Evolutionary conservation across 257 asterid genomes (phyloP).

Genomic region (Nicotiana tomentosiformis): DNA sequence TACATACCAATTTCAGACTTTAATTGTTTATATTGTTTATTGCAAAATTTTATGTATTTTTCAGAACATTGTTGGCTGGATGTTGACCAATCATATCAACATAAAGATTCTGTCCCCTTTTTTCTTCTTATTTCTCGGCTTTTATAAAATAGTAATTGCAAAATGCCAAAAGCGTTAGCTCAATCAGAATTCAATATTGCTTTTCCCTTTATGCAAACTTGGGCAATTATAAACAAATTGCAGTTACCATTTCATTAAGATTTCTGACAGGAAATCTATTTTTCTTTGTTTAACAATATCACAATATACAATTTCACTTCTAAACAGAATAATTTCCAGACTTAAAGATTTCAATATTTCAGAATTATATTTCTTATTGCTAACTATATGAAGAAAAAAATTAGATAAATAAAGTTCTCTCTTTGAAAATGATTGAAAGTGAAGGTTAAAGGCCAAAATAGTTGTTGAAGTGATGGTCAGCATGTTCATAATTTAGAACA

Average conservation of each 20-base stretch:
- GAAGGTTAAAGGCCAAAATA: slow-evolving; percentile 14
- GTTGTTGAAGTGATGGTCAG: slow-evolving; percentile 29
- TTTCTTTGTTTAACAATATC: not conserved
- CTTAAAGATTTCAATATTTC: no score
- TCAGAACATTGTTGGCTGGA: not conserved
- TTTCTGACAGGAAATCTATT: not conserved
- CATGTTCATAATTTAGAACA: not conserved
- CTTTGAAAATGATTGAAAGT: not conserved
- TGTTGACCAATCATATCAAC: slow-evolving; percentile 4
- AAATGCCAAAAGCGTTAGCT: not conserved
- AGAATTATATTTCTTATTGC: no score
- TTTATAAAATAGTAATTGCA: not conserved
- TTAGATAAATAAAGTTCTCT: not conserved
- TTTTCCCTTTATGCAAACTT: not conserved
- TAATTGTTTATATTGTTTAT: not conserved
- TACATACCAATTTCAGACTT: not conserved
- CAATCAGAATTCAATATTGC: not conserved
- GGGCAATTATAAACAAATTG: not conserved
- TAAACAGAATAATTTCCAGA: no score
- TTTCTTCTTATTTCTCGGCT: not conserved
- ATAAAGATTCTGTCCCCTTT: not conserved
- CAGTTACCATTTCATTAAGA: not conserved
- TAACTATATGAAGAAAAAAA: not conserved
- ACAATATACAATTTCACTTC: no score
- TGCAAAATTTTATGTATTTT: not conserved